Evolutionary conservation across 352 stramenopile genomes (phyloP), one percentile per base, ranked within the genome.

Genomic region (Halophytophthora polymorphica): DNA sequence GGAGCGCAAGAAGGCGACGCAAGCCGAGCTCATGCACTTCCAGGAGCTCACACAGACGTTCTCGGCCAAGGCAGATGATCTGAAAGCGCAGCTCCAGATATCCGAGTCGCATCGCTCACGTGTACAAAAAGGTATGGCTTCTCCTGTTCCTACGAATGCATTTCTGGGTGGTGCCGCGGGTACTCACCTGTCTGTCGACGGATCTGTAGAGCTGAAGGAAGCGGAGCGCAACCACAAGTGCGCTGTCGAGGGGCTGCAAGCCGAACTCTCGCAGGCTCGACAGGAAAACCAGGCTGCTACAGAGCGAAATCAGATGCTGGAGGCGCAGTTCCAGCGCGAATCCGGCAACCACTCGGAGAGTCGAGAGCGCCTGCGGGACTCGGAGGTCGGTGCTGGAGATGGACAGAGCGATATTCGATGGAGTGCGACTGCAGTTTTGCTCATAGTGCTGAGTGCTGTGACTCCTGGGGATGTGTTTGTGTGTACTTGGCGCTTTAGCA

Each of bases 31-130:
- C 2, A 41, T 75, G 31, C 78, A 88, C 50, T 69, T 71, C 10
- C 64, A 86, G 23, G 69, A 71, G 34, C 64, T 88, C 3, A 40
- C 67, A 2, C 54, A 67, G 11, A 86, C 78, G 7, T 77, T 80
- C 38, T 77, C 72, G 6, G 45, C 61, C 1, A 88, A 88, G 52
- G 40, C 59, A 7, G 71, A 88, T 15, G 69, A 82, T 41, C 51
- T 88, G 1, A 49, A 79, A 37, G 68, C 56, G 1, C 75, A 85
- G 47, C 46, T 86, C 10, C 60, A 86, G 31, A 59, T 68, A 13
- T 76, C 62, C 0, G 73, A 86, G 40, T 64, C 70, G 1, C 59
- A 80, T 49, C 56, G 56, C 23, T 59, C 59, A 12, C 58, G 57
- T 1, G 39, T 73, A 17, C 64, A 72, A 46, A 46, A 58, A 46